phyloP scores from a whole-genome alignment of 2,329 filamentous ascomycete species.

The Sporothrix phasma region DNA sequence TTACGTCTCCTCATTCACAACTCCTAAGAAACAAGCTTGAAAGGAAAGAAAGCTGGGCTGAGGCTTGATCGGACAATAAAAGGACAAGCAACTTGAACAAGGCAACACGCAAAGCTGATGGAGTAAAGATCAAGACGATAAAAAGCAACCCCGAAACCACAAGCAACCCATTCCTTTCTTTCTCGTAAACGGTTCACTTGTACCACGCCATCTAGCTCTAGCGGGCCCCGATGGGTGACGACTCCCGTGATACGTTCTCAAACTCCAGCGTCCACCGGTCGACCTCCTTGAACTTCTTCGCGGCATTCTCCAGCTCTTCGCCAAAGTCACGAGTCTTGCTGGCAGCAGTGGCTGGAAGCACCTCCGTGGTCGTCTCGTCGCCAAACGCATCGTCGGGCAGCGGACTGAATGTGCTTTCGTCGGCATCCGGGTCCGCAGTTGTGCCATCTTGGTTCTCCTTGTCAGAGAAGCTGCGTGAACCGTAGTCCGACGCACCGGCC shows the following conservation, averaged over 20 bases:
- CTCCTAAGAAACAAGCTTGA: too few species aligned
- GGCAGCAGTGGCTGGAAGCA: constrained; percentile 28
- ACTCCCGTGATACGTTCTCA: constrained; percentile 50
- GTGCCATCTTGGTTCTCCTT: constrained; percentile 10
- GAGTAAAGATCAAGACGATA: neutral
- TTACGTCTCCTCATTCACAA: too few species aligned
- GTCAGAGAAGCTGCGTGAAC: constrained; percentile 34
- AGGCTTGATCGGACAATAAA: too few species aligned
- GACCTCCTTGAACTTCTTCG: constrained; percentile 57
- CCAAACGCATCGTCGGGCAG: constrained; percentile 38
- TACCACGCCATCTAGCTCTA: constrained; percentile 23
- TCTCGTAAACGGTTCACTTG: neutral
- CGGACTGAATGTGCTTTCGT: constrained; percentile 31
- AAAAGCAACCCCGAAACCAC: neutral
- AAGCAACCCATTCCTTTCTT: neutral
- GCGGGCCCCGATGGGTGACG: constrained; percentile 42
- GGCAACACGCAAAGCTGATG: neutral
- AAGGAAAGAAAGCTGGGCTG: too few species aligned
- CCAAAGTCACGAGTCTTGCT: constrained; percentile 22
- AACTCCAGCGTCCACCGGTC: constrained; percentile 59
- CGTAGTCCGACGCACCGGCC: constrained; percentile 49
- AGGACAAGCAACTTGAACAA: too few species aligned
- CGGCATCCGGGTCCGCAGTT: constrained; percentile 21
- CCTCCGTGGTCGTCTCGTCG: constrained; percentile 29
- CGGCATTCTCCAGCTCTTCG: constrained; percentile 48